Base-by-base conservation (phyloP, 495 filamentous ascomycete species). In the Aspergillus nanangensis region DNA sequence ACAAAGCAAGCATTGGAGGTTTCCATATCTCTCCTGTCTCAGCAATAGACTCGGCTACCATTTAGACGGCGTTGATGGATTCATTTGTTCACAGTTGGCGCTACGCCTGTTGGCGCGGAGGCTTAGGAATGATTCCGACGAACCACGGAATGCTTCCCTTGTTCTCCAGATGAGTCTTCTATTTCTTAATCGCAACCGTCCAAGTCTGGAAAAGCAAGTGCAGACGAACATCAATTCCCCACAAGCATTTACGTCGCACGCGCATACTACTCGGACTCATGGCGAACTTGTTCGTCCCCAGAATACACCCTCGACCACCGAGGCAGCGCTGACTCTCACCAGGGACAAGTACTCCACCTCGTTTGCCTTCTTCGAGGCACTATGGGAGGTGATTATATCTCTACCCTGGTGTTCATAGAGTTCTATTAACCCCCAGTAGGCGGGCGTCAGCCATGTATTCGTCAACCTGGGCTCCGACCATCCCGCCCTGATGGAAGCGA, bases 381-480 rank as follows among this genome's bases (percentile, higher is more conserved):
- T 93, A 36, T 90, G 85, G 85, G 40, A 42, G 40, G 22, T 42
- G n/a, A n/a, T n/a, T n/a, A n/a, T n/a, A n/a, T n/a, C n/a, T n/a
- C n/a, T n/a, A n/a, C n/a, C n/a, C n/a, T n/a, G n/a, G n/a, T n/a
- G n/a, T n/a, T n/a, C n/a, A n/a, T n/a, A n/a, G n/a, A n/a, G n/a
- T n/a, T n/a, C n/a, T n/a, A n/a, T n/a, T n/a, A n/a, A n/a, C n/a
- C n/a, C n/a, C n/a, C n/a, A n/a, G n/a, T n/a, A 31, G 71, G 84
- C 86, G 37, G 88, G 88, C 31, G 75, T 94, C 29, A 81, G 79
- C 23, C 76, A 92, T 62, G 82, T 80, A 71, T 92, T 92, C 57
- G 88, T 91, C 29, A 94, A 94, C 62, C 72, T 94, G 7, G 90
- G 90, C 20, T 88, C 86, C 21, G 89, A 95, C 60, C 89, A 95